Percentiles rank a stretch among this genome's conserved stretches.
Conservation (phyloP, 1,284 basidiomycete species). For the Fomitopsis betulina region DNA sequence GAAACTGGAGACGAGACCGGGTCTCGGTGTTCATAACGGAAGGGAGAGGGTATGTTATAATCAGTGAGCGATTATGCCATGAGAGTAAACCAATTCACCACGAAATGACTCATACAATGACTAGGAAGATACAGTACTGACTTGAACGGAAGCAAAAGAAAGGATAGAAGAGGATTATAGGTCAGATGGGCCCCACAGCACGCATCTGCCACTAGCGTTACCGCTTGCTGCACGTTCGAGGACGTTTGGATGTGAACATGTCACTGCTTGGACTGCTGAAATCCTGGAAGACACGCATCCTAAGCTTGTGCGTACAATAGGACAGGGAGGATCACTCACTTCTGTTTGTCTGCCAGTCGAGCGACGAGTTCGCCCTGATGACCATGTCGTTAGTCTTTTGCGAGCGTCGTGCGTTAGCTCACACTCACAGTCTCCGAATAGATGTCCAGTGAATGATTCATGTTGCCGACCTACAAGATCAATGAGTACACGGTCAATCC, state of each 20-base stretch:
- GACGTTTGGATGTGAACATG: conserved; percentile 74
- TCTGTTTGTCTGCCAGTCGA: conserved; percentile 49
- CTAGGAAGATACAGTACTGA: too few relatives aligned
- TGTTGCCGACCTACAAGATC: conserved; percentile 56
- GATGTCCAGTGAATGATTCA: conserved; percentile 73
- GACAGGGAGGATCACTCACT: conserved; percentile 34
- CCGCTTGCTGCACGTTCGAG: conserved; percentile 70
- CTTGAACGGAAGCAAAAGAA: too few relatives aligned
- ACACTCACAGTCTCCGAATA: conserved; percentile 58
- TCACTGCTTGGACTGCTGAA: conserved; percentile 78
- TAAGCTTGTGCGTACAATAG: not conserved
- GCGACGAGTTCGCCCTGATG: conserved; percentile 62
- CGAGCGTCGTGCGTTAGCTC: not conserved
- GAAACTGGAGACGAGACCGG: too few relatives aligned
- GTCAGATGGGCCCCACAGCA: conserved; percentile 65
- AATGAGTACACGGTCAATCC: not conserved
- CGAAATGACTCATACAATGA: too few relatives aligned
- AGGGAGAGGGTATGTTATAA: too few relatives aligned
- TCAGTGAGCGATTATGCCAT: too few relatives aligned
- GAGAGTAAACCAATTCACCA: too few relatives aligned
- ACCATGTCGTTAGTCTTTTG: not conserved
- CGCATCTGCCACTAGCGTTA: conserved; percentile 72
- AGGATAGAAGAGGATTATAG: not conserved
- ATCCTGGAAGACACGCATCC: conserved; percentile 41
- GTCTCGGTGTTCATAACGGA: too few relatives aligned